Evolutionary conservation across 2,329 filamentous ascomycete genomes (phyloP).

Genomic region (Claviceps pusilla): DNA sequence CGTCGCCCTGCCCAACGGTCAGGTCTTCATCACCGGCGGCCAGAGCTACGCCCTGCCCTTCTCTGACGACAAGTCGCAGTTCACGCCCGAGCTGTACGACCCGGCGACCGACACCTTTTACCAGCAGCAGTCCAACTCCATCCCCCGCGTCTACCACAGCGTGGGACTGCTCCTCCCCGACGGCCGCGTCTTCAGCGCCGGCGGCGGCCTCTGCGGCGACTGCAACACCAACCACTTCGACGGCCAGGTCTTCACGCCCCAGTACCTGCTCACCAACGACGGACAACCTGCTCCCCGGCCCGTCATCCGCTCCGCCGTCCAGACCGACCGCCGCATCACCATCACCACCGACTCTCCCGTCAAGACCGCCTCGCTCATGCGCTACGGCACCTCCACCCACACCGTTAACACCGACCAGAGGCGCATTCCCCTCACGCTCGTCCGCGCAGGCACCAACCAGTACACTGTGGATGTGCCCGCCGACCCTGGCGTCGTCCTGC

Average conservation of each 20-base stretch:
- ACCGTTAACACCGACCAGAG: constrained; percentile 44
- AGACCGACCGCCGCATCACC: constrained; percentile 11
- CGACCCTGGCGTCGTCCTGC: constrained; percentile 34
- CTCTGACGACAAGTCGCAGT: constrained; percentile 25
- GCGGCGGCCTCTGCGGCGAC: constrained; percentile 36
- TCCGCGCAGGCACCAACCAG: constrained; percentile 11
- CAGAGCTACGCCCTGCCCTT: constrained; percentile 28
- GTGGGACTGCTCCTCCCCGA: constrained; percentile 34
- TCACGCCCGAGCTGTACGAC: constrained; percentile 31
- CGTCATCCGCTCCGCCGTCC: constrained; percentile 16
- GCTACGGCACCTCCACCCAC: constrained; percentile 36
- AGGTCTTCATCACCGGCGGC: constrained; percentile 32
- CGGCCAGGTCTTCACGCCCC: constrained; percentile 38
- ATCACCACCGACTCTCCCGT: constrained; percentile 11
- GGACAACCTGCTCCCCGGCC: constrained; percentile 27
- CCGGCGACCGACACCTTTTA: constrained; percentile 26
- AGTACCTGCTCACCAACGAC: constrained; percentile 35
- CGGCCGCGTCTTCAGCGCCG: constrained; percentile 33
- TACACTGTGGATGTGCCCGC: constrained; percentile 28
- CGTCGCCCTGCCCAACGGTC: constrained; percentile 34
- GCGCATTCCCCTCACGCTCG: constrained; percentile 28
- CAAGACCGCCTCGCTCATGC: constrained; percentile 26
- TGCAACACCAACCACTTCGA: constrained; percentile 35
- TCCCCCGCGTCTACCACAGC: constrained; percentile 35
- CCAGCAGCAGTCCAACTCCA: constrained; percentile 20